Percentiles rank a stretch among this genome's conserved stretches.
Conservation (phyloP, 331 rosid species). For the Quercus lobata region DNA sequence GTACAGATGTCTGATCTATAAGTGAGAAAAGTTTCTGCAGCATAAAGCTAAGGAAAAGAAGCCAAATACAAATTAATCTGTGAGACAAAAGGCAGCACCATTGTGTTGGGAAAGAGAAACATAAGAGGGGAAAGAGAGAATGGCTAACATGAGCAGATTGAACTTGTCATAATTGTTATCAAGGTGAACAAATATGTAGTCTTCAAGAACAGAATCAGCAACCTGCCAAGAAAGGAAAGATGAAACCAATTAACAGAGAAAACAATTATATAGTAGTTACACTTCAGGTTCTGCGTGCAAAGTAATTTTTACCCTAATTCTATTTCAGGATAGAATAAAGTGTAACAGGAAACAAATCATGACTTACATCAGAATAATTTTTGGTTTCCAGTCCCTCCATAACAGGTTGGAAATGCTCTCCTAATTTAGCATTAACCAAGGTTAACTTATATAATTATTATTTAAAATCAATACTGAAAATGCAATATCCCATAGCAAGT, state of each 20-base stretch:
- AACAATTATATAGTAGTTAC: not conserved
- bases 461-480: constrained; percentile 7
- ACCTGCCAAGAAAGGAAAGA: constrained; percentile 45
- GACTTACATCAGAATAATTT: constrained; percentile 56
- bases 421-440: constrained; percentile 38
- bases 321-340: not conserved
- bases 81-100: constrained; percentile 1
- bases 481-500: constrained; percentile 18
- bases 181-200: constrained; percentile 85
- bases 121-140: constrained; percentile 10
- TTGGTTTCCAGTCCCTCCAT: constrained; percentile 52
- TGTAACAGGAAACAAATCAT: constrained; percentile 1
- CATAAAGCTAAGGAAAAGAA: constrained; percentile 63
- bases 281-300: not conserved
- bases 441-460: constrained; percentile 14
- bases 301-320: not conserved
- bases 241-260: constrained; percentile 3
- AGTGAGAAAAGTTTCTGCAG: constrained; percentile 97
- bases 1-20: constrained; percentile 81
- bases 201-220: constrained; percentile 63
- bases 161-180: constrained; percentile 73
- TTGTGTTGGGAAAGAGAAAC: not conserved
- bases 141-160: constrained; percentile 85
- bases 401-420: constrained; percentile 69
- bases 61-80: constrained; percentile 11